A percentile compares a stretch with the other conserved stretches of the same genome.
Evolutionary conservation across 2,329 filamentous ascomycete species (phyloP).

Genomic region (Xylariaceae sp.): DNA sequence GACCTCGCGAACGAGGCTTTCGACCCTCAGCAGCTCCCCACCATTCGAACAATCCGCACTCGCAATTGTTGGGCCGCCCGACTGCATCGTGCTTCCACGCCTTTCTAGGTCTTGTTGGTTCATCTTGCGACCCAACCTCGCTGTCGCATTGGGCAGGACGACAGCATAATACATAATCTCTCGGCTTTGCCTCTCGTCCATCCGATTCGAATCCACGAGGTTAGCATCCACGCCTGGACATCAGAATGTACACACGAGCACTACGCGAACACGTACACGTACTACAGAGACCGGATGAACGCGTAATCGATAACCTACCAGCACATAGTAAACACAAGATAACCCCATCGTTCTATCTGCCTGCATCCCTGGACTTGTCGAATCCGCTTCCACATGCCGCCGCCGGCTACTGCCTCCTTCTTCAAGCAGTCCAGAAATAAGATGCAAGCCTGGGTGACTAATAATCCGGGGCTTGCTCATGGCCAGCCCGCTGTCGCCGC

Average conservation of each 20-base stretch:
- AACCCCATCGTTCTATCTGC: conserved; percentile 25
- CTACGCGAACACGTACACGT: conserved; percentile 20
- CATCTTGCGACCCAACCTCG: conserved; percentile 40
- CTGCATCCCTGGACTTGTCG: conserved; percentile 23
- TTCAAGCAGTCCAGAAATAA: conserved; percentile 42
- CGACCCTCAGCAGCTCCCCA: conserved; percentile 20
- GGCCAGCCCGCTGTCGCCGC: conserved; percentile 35
- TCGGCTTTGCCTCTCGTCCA: conserved; percentile 33
- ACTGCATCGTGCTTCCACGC: conserved; percentile 23
- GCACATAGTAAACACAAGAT: conserved; percentile 23
- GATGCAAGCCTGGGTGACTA: conserved; percentile 45
- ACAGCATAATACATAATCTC: conserved; percentile 39
- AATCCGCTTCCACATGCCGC: conserved; percentile 38
- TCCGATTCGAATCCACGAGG: conserved; percentile 27
- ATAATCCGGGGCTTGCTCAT: conserved; percentile 33
- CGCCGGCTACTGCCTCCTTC: conserved; percentile 37
- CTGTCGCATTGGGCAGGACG: conserved; percentile 39
- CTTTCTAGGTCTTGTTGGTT: conserved; percentile 19
- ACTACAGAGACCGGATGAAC: conserved; percentile 12
- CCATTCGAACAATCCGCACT: conserved; percentile 33
- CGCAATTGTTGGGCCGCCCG: conserved; percentile 13
- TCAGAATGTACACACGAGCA: conserved; percentile 17
- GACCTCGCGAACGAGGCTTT: conserved; percentile 22
- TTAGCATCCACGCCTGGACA: neutral
- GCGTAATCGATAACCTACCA: conserved; percentile 13